phyloP scores from a whole-genome alignment of 345 rosid genomes.

The Passiflora organensis region DNA sequence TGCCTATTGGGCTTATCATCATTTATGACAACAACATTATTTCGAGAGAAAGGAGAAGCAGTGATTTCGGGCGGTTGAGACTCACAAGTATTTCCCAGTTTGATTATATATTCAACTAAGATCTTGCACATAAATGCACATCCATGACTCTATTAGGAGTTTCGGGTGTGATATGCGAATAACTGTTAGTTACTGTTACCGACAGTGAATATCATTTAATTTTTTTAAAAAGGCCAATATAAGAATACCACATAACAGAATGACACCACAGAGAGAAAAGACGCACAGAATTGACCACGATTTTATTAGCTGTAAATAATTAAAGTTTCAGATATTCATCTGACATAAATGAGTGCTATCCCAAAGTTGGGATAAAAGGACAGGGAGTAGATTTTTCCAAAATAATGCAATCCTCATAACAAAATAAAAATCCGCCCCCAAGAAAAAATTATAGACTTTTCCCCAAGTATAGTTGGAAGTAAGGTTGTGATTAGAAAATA shows the following conservation, averaged over 20 bases:
- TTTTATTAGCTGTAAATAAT: neutral
- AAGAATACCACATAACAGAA: conserved; percentile 12
- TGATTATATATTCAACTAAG: conserved; percentile 2
- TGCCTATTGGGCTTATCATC: too few species aligned
- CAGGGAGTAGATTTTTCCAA: too few species aligned
- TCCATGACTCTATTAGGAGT: neutral
- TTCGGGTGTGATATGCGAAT: neutral
- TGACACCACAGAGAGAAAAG: conserved; percentile 1
- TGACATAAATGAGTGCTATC: neutral
- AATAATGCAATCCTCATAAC: neutral
- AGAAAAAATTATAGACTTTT: neutral
- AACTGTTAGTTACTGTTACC: too few species aligned
- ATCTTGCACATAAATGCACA: conserved; percentile 6
- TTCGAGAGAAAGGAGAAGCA: neutral
- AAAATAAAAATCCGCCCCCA: neutral
- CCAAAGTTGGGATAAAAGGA: neutral
- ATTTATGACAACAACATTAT: too few species aligned
- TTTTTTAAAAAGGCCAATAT: too few species aligned
- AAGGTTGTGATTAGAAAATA: too few species aligned
- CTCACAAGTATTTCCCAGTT: neutral
- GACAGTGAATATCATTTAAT: too few species aligned
- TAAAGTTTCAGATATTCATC: neutral
- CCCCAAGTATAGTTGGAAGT: too few species aligned
- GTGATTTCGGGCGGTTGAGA: neutral
- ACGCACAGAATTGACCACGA: neutral